Evolutionary conservation across 2,329 filamentous ascomycete genomes (phyloP).

Genomic region (Cadophora gregata): DNA sequence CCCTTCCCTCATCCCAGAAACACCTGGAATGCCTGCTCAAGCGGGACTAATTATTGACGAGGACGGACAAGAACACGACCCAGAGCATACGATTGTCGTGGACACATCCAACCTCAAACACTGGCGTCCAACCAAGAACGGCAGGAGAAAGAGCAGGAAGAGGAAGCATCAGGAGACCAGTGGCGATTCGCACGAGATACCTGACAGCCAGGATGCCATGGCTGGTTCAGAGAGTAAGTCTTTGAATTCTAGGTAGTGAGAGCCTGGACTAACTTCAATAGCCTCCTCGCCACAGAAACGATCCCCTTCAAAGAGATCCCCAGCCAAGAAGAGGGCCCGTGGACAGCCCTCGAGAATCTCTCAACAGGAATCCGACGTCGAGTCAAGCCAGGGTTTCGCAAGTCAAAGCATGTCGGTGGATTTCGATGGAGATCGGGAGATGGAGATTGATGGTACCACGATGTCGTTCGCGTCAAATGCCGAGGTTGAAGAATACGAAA

Average conservation of each 20-base stretch:
- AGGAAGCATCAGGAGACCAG: conserved; percentile 31
- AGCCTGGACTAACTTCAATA: conserved; percentile 2
- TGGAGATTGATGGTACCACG: conserved; percentile 13
- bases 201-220: conserved; percentile 35
- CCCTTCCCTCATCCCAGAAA: conserved; percentile 40
- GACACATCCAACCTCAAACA: conserved; percentile 29
- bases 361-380: conserved; percentile 9
- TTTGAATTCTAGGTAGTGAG: not conserved
- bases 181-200: conserved; percentile 30
- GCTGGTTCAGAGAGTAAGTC: conserved; percentile 27
- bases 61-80: conserved; percentile 29
- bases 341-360: conserved; percentile 24
- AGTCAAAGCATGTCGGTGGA: conserved; percentile 23
- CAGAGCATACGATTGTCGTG: conserved; percentile 36
- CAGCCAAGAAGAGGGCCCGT: conserved; percentile 28
- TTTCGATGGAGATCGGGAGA: conserved; percentile 23
- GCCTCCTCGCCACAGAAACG: conserved; percentile 19
- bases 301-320: conserved; percentile 19
- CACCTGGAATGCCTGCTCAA: conserved; percentile 26
- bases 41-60: conserved; percentile 8
- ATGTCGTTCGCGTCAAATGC: conserved; percentile 1
- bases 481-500: not conserved
- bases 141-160: conserved; percentile 31
- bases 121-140: conserved; percentile 11
- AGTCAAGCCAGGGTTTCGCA: conserved; percentile 20